Evolutionary conservation across 2,329 filamentous ascomycete species (phyloP), one percentile per base, ranked within the genome.

Genomic region (Botrytis aclada): DNA sequence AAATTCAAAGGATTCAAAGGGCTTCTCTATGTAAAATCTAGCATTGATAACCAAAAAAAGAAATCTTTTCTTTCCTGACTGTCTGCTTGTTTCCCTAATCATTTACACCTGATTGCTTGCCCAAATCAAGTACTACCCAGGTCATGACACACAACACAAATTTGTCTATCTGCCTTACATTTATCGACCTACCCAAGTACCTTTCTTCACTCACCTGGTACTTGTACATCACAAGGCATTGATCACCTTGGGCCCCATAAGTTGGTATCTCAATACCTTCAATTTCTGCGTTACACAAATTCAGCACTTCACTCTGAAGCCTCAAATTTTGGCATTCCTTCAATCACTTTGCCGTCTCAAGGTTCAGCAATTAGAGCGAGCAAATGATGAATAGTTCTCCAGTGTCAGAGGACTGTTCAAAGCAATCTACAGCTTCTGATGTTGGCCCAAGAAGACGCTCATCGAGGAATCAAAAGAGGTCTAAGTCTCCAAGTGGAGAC

Each of bases 401-500:
- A 20, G 22, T 22, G n/a, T n/a, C 45, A 39, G 61, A 66, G 34
- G 61, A 56, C 18, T n/a, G 9, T 66, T 51, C 39, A 32, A 41
- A 39, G 29, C 25, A 45, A 63, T 51, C 72, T 22, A 22, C 37
- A 10, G 45, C 54, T 69, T 62, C 34, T 14, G 61, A 39, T 54
- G n/a, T 72, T 37, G 63, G 56, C 56, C 25, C 45, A 56, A 58
- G 45, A 43, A 73, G 51, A 32, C 47, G 39, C n/a, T 71, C 69
- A 47, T 64, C 54, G 18, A 58, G 45, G 56, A 71, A 71, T 41
- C 61, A 73, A 45, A 60, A 22, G 9, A 10, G 60, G 34, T 51
- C 51, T 51, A 45, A 25, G 37, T 41, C 70, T 71, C 61, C 65
- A 70, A 64, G 67, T 61, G 66, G 60, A 51, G 69, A 51, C 43